Percentiles rank a stretch among this genome's conserved stretches.
Evolutionary conservation across 164 flowering plant species (phyloP).

Genomic region (Nelumbo lutea): DNA sequence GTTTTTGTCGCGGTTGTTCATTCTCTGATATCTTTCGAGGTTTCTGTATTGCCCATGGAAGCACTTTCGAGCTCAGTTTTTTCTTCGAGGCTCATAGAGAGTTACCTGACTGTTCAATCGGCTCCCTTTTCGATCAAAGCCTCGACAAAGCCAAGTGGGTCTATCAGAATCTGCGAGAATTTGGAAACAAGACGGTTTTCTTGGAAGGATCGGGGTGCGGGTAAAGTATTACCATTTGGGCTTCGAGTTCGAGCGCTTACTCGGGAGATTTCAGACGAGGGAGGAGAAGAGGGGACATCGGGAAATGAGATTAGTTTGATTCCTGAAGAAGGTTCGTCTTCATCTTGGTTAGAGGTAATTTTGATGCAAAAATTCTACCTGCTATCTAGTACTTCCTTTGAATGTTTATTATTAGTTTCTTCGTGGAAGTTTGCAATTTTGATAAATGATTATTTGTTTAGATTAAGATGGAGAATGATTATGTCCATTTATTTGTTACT

Average conservation of each 20-base stretch:
- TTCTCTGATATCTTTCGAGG: background rate
- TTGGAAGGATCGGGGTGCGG: conserved; percentile 1
- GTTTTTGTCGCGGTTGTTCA: background rate
- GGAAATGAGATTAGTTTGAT: conserved; percentile 24
- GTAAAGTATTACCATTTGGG: conserved; percentile 4
- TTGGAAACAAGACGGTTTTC: conserved; percentile 8
- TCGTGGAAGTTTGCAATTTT: background rate
- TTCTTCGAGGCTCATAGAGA: conserved; percentile 26
- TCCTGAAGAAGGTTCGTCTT: conserved; percentile 23
- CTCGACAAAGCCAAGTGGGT: conserved; percentile 21
- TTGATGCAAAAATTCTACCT: background rate
- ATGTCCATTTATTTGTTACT: background rate
- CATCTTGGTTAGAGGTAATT: conserved; percentile 32
- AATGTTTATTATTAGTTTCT: background rate
- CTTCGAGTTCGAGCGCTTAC: conserved; percentile 23
- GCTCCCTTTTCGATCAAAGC: conserved; percentile 13
- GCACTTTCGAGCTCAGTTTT: conserved; percentile 35
- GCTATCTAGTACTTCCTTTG: background rate
- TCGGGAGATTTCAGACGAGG: conserved; percentile 27
- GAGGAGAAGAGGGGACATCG: conserved; percentile 25
- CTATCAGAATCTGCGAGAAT: conserved; percentile 20
- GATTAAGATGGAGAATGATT: background rate
- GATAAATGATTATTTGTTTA: background rate
- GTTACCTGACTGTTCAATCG: conserved; percentile 15
- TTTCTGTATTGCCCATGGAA: conserved; percentile 29